Base-by-base conservation (phyloP, 176 grass and related monocot genomes). In the Raddia guianensis region DNA sequence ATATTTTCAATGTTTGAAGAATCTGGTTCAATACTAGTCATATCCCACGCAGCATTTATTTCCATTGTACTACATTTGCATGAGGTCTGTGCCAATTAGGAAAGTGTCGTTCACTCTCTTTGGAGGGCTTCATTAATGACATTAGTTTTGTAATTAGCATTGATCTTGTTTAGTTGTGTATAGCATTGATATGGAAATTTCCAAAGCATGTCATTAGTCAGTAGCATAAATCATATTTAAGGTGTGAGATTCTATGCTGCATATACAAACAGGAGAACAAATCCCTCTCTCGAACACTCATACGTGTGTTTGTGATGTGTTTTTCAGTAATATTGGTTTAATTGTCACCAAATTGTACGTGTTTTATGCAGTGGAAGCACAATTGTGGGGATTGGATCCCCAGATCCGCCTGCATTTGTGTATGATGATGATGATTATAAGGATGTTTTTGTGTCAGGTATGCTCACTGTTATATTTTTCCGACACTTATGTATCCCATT, bases 391-490 rank as follows among this genome's bases (percentile, higher is more conserved):
- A 72, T 99, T 19, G 97, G 97, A 86, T 93, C 89, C 8, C 97
- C 93, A 16, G 92, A 99, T 69, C 97, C 96, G 9, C 97, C 97
- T 67, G 75, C 97, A 37, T 99, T 99, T 52, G 73, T 96, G 52
- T 93, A 96, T 12, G 90, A 99, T 13, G 97, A 99, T 66, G 93
- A 91, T 3, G 97, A 99, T 58, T 95, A 99, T 55, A 93, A 93
- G 85, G 93, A 99, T 88, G 91, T 95, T 68, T 99, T 93, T 59
- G 84, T 91, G 12, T 99, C 97, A 75, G 97, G 97, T 99, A 96
- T 75, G 70, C 62, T 81, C n/a, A 34, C 7, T 66, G 13, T 27
- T 55, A 8, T 79, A 77, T 9, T 71, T 50, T 7, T 45, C 14
- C 14, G 60, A 14, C 9, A 54, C 68, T 3, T 58, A 13, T 51